Evolutionary conservation across 768 basidiomycete genomes (phyloP), one percentile per base, ranked within the genome.

Genomic region (Leucocoprinus leucothites): DNA sequence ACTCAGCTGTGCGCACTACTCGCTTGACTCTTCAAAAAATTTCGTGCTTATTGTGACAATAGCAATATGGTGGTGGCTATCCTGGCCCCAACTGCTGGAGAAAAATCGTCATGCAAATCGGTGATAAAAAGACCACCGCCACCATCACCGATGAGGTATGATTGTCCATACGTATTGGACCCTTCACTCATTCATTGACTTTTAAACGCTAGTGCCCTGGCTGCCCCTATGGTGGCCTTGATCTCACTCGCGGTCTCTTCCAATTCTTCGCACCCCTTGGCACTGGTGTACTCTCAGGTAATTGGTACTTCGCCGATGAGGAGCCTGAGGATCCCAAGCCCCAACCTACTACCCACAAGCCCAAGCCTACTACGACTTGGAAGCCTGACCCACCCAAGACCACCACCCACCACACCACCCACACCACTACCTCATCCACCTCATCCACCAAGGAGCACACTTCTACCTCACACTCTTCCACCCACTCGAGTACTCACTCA

Each of bases 171-270:
- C 42, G 43, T n/a, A n/a, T n/a, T n/a, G 4, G 6, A 38, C 9
- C 16, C 16, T 6, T 4, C 16, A 13, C 14, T 44, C 7, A 31
- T 42, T 18, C 8, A 28, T 14, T 42, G 51, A 18, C 42, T 53
- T 19, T 44, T 53, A 28, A 16, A 34, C 28, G 19, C 18, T 36
- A 87, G 81, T 90, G 89, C 65, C 81, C 82, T 43, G 80, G 77
- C 18, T 92, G 90, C 65, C 81, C 82, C 22, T 77, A 65, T 31
- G 78, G 76, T 24, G 89, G 81, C 40, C 78, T 91, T 24, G 91
- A 93, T 70, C 72, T 91, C 53, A 84, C 84, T 24, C 63, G 69
- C 13, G 83, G 84, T 50, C 76, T 92, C 45, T 92, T 93, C 70
- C 55, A 69, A 28, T 80, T 72, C 74, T 89, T 91, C 62, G 81